Percentiles rank a stretch among this genome's conserved stretches.
Evolutionary conservation across 2,329 filamentous ascomycete species (phyloP).

Genomic region (Neodidymelliopsis sp.): DNA sequence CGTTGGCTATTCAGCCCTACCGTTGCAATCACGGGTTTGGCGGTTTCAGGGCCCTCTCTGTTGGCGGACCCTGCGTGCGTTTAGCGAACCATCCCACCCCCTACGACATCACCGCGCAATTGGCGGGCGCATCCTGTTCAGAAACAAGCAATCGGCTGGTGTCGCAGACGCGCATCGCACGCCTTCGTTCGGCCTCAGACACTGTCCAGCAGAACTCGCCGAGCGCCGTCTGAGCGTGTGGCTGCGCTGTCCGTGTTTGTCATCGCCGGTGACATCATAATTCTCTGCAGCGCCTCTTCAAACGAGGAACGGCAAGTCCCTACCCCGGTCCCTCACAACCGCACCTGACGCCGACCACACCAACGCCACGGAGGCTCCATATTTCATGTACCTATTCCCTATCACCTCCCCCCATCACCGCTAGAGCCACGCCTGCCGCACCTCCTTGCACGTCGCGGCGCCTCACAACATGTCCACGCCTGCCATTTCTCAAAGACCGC

Average conservation of each 20-base stretch:
- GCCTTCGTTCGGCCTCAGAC: constrained; percentile 5
- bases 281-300: no score
- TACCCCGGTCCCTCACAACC: constrained; percentile 10
- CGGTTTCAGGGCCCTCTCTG: constrained; percentile 2
- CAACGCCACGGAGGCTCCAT: constrained; percentile 21
- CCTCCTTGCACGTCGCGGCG: constrained; percentile 5
- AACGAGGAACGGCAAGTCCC: no score
- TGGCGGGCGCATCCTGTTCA: constrained; percentile 5
- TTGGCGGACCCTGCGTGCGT: constrained; percentile 10
- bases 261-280: constrained; percentile 18
- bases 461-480: constrained; percentile 44
- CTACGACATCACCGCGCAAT: constrained; percentile 11
- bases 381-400: constrained; percentile 36
- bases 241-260: constrained; percentile 13
- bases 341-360: constrained; percentile 14
- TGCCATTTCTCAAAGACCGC: constrained; percentile 42
- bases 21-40: constrained; percentile 5
- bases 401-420: constrained; percentile 12
- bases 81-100: constrained; percentile 11
- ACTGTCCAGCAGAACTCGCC: constrained; percentile 5
- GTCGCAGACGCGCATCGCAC: constrained; percentile 4
- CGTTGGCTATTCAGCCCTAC: constrained; percentile 18
- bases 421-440: constrained; percentile 24
- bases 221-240: constrained; percentile 8
- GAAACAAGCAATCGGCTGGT: constrained; percentile 5